Base-by-base conservation (phyloP, 208 protist genomes). In the Crithidia expoeki region DNA sequence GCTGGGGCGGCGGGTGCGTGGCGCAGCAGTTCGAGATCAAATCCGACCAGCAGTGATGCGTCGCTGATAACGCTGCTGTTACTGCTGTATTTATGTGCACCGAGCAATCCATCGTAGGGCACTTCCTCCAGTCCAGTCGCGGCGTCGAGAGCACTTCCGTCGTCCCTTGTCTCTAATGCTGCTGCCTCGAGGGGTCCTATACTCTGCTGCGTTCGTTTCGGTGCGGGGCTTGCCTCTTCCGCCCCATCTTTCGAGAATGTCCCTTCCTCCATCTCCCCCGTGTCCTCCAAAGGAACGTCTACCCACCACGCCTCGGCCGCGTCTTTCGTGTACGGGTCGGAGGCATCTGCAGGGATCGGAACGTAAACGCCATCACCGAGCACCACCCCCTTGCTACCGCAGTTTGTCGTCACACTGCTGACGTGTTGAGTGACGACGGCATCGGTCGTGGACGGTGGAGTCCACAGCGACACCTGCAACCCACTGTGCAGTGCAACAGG, bases 301-400 rank as follows among this genome's bases (percentile, higher is more conserved):
- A 83, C 86, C 25, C 79, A 66, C 86, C 83, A 88, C 51, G 64
- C 58, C 46, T 80, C 77, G 19, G 66, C 72, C 21, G 61, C 53
- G 10, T 25, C 47, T 1, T 30, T 47, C 0, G 36, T 11, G 25
- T 53, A 28, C 1, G 21, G 28, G 21, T 47, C 58, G 28, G 55
- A 62, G 49, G 75, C 68, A 17, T 68, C 66, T 0, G n/a, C 36
- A 21, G 74, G 38, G 17, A 63, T n/a, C 16, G 38, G 52, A n/a
- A 62, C 42, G 47, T 70, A 62, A 33, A 53, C 59, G 23, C 53
- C 72, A 14, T 65, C 62, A 10, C 34, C 72, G 11, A 51, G 0
- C 38, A 17, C 51, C 5, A 17, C 38, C 27, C 4, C 10, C 40
- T 1, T 36, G 25, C 25, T 34, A 36, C 25, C 23, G 58, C 21